phyloP scores from a whole-genome alignment of 2,329 filamentous ascomycete genomes.

The Gnomoniopsis smithogilvyi region DNA sequence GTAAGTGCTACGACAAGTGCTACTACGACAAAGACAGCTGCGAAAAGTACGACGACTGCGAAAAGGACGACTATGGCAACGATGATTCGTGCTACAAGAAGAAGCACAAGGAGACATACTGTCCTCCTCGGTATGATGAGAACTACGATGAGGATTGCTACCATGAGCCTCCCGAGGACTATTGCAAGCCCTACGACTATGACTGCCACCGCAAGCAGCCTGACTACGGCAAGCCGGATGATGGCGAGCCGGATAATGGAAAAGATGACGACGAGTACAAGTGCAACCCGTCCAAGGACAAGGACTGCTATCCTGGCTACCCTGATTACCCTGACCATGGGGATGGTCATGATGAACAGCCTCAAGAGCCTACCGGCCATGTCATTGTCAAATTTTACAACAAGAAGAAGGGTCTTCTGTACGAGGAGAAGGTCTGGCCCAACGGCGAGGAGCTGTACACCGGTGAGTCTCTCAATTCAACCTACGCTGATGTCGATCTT shows the following conservation, averaged over 20 bases:
- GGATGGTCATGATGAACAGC: background rate
- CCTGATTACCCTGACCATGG: background rate
- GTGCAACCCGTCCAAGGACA: constrained; percentile 4
- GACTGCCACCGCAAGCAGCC: constrained; percentile 4
- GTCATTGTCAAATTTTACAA: constrained; percentile 4
- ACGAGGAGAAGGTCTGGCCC: constrained; percentile 16
- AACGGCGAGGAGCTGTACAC: constrained; percentile 16
- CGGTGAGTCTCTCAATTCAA: constrained; percentile 2
- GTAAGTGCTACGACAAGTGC: constrained; percentile 3
- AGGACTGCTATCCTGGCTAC: constrained; percentile 6
- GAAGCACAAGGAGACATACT: background rate
- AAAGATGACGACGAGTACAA: background rate
- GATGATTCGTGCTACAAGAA: constrained; percentile 4
- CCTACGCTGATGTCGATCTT: background rate
- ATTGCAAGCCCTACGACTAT: constrained; percentile 10
- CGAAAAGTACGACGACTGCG: constrained; percentile 6
- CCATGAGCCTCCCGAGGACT: constrained; percentile 2
- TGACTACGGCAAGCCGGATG: background rate
- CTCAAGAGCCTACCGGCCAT: constrained; percentile 1
- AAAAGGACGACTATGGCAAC: constrained; percentile 4
- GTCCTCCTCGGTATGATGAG: background rate
- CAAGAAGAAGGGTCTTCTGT: background rate
- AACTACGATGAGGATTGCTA: background rate
- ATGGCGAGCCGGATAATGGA: background rate
- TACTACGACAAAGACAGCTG: background rate